Evolutionary conservation across 78 protist genomes (phyloP), one percentile per base, ranked within the genome.

Genomic region (Dictyostelium purpureum): DNA sequence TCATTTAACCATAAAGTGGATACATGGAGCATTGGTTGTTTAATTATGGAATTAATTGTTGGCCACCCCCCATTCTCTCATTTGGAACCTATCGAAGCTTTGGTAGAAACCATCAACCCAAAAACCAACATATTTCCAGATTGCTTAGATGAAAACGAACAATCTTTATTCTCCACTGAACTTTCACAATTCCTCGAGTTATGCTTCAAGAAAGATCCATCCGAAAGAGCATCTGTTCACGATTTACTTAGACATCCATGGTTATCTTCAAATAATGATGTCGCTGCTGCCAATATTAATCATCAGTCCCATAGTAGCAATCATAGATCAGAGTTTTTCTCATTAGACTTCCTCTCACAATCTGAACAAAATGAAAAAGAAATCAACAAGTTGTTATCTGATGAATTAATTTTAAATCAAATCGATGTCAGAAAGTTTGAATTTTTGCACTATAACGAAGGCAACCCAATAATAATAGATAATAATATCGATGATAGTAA

Each of bases 1-100:
- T 45, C 80, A 52, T 83, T 77, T 66, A 81, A 52, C 51, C 51
- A 63, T n/a, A 71, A 63, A 65, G 87, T 74, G 6, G 96, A 94
- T 67, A 54, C 77, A 38, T 94, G 89, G 89, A 18, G 78, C 21
- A 31, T 85, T 19, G 96, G 96, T n/a, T 74, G 93, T 42, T 69
- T 80, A n/a, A 49, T 95, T 12, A 16, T 70, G n/a, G 96, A 94
- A 24, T 51, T 90, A 24, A n/a, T 89, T 35, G 79, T 87, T 67
- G 92, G 92, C n/a, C 51, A 28, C 2, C 92, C 92, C 40, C 92
- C 92, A 40, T 73, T 47, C 35, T 52, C 31, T 26, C 37, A 57
- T 9, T 61, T 56, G 7, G 78, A 67, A 12, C 82, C 92, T 5
- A 85, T 85, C 74, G 67, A 73, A 14, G 92, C 92, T 12, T 31